These are phyloP conservation scores for Prasinococcaceae sp. DNA, from an alignment of 139 green algal species.

Conservation along the genomic window DNA sequence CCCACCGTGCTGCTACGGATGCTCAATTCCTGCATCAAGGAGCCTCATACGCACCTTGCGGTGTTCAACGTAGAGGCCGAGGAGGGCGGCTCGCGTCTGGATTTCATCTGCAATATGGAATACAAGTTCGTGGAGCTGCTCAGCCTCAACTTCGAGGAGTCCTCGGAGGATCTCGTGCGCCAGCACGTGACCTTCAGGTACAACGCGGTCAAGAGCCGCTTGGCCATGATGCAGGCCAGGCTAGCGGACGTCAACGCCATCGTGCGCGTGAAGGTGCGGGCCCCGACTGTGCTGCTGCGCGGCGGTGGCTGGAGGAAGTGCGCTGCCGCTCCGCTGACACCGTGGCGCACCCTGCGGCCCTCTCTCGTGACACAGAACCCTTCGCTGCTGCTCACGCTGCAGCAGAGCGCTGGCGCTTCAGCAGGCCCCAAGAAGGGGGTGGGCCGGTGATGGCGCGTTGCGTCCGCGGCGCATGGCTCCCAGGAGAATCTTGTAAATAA, in stretches of 20 bases:
- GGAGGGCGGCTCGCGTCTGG: neutral
- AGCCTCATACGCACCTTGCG: constrained; percentile 40
- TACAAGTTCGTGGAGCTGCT: constrained; percentile 74
- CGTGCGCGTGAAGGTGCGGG: constrained; percentile 53
- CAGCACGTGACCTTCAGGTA: constrained; percentile 44
- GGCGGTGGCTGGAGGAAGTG: too few relatives aligned
- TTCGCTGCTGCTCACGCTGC: too few relatives aligned
- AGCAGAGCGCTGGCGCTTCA: too few relatives aligned
- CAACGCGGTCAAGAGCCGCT: constrained; percentile 38
- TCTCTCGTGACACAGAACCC: too few relatives aligned
- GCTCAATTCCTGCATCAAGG: constrained; percentile 42
- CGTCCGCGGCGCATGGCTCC: too few relatives aligned
- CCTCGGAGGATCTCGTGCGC: constrained; percentile 39
- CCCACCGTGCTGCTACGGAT: constrained; percentile 38
- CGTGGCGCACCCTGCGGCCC: too few relatives aligned
- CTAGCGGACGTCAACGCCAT: constrained; percentile 42
- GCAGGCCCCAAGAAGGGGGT: too few relatives aligned
- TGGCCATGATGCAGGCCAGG: constrained; percentile 39
- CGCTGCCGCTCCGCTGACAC: too few relatives aligned
- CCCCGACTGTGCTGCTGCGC: too few relatives aligned
- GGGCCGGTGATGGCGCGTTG: too few relatives aligned
- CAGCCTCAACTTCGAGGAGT: constrained; percentile 30
- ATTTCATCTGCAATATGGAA: constrained; percentile 47
- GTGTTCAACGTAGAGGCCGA: constrained; percentile 35
- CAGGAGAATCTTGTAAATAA: too few relatives aligned